Evolutionary conservation across 495 filamentous ascomycete genomes (phyloP), one percentile per base, ranked within the genome.

Genomic region (Polyplosphaeria fusca): DNA sequence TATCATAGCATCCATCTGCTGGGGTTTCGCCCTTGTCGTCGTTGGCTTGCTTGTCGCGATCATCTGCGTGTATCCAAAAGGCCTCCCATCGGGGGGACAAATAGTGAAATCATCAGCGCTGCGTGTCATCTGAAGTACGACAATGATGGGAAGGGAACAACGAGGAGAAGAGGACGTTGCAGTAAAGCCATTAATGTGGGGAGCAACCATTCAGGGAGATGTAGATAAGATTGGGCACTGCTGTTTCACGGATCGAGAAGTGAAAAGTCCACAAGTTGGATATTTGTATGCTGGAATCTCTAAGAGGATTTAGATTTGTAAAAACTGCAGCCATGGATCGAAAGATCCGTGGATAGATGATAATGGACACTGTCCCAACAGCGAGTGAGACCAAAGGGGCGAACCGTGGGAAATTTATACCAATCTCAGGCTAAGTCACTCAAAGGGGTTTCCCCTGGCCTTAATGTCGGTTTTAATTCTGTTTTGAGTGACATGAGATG

Each of bases 101-200:
- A 47, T 47, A 60, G 56, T 41, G 56, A 47, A 4, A 48, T 53
- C 18, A 53, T 53, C 12, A 60, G 56, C 35, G 56, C 56, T 4
- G 47, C 48, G 20, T 52, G 56, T 32, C 56, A 60, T 40, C 1
- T 52, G 7, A 11, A 12, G 26, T 22, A 45, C 27, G 38, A 5
- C 1, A 32, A 46, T 12, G 11, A 23, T 13, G 35, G 18, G 1
- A 27, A 38, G 5, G n/a, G n/a, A n/a, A n/a, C n/a, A n/a, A n/a
- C n/a, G n/a, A n/a, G 16, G 11, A 7, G 50, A 22, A 7, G 50
- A 19, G 20, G 47, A 45, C 5, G 39, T 52, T n/a, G 22, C 45
- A n/a, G 40, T 14, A 11, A 51, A 25, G 25, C 46, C 24, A 25
- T 26, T 58, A n/a, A 51, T 44, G 27, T 58, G 55, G 55, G 55